Base-by-base conservation (phyloP, 495 filamentous ascomycete genomes). In the Trichocladium antarcticum region DNA sequence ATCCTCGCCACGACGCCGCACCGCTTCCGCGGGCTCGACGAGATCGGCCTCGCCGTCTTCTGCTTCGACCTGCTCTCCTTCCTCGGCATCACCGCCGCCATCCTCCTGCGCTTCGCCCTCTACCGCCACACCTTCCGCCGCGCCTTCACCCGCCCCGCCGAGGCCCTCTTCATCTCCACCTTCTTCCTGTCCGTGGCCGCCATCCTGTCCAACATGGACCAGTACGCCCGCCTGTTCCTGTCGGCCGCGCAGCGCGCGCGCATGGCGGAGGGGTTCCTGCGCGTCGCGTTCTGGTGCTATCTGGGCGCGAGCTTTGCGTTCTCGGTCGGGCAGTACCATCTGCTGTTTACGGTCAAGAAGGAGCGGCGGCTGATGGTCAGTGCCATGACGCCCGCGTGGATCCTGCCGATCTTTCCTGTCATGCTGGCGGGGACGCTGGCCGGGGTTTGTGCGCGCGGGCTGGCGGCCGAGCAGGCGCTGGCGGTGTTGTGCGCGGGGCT, bases 91-190 rank as follows among this genome's bases (percentile, higher is more conserved):
- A 74, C 70, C 19, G 60, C 65, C 2, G 53, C 69, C 12, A 77
- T 84, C 62, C 61, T 65, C 6, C 61, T 72, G 1, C 76, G 83
- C 47, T 85, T 84, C 62, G 55, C 72, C 12, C 57, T 78, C 16
- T 72, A 75, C 54, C 66, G 63, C 11, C 66, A 67, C 14, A 72
- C 74, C 4, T 50, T 84, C 20, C 62, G 69, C 11, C 60, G 72
- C 28, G 81, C 82, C 11, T 63, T 85, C 44, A 70, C 68, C 1
- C 78, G 81, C 40, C 78, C 81, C 1, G 66, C 73, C 6, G 82
- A 87, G 56, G 75, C 76, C 4, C 74, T 85, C 27, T 85, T 84
- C 69, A 71, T 84, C 37, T 72, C 78, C 22, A 79, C 80, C n/a
- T 80, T 84, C 54, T 81, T 76, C 53, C 73, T 87, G 9, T 78